Evolutionary conservation across 2,329 filamentous ascomycete species (phyloP), one percentile per base, ranked within the genome.

Genomic region (Colletotrichum tropicale): DNA sequence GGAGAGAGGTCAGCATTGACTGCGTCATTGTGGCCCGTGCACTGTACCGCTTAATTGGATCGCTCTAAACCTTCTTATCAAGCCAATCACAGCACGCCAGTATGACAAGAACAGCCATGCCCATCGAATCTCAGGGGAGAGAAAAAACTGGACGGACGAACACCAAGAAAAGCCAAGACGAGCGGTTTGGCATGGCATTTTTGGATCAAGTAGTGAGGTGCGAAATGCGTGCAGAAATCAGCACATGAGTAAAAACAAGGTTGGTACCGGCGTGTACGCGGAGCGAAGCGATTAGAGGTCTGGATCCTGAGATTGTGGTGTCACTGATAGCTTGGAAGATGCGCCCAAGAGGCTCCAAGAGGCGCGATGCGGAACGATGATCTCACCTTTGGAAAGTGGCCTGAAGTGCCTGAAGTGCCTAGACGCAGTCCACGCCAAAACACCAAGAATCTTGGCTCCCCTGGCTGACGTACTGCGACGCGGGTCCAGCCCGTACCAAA

Each of bases 371-470:
- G 8, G 30, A 16, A 65, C 32, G 8, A 65, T 71, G 58, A 71
- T 71, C 68, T 71, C 68, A 71, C 60, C 21, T 9, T 24, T 21
- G 38, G 43, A 58, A 28, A 67, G 26, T 58, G 18, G 26, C 32
- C 56, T 16, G 28, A 9, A 38, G 62, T 24, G 15, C 26, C 28
- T 34, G 26, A 16, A 36, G 62, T 26, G 16, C 56, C 30, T 10
- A 30, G 58, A 65, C 38, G 48, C 24, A 38, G 18, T 10, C n/a
- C 67, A 61, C 62, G 61, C 48, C 36, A 75, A 70, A 75, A 55
- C 71, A 75, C 68, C 69, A 72, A 75, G 72, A 72, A 30, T 26
- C 72, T 75, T 75, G 72, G 72, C 72, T 72, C 16, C 48, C 69
- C 62, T 56, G 52, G 72, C 72, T 75, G 72, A 75, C 72, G 72